Conservation (phyloP, 768 basidiomycete genomes). For the Mycena galopus region DNA sequence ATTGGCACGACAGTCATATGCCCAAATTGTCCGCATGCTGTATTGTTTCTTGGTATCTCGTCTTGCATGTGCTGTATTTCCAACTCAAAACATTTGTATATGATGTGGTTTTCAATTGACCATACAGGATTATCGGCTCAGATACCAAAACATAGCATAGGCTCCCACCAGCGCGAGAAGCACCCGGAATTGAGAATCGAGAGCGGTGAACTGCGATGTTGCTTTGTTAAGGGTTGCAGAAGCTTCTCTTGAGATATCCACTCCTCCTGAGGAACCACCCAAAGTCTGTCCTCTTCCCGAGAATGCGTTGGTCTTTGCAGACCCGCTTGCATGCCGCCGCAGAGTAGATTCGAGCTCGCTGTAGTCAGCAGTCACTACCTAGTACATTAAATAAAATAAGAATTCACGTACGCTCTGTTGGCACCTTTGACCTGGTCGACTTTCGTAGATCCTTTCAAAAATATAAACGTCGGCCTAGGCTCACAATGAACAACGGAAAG, state of each 20-base stretch:
- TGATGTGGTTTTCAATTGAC: not conserved
- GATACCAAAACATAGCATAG: constrained; percentile 73
- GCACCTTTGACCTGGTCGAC: constrained; percentile 84
- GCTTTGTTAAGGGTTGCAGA: constrained; percentile 54
- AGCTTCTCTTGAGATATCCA: constrained; percentile 51
- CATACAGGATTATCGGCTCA: constrained; percentile 44
- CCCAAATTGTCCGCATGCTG: not conserved
- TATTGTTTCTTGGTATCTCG: not conserved
- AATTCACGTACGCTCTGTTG: constrained; percentile 65
- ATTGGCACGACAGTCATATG: not conserved
- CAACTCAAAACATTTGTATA: not conserved
- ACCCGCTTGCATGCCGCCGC: constrained; percentile 60
- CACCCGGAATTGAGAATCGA: constrained; percentile 78
- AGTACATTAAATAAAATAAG: not conserved
- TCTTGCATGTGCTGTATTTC: constrained; percentile 13
- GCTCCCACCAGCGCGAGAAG: constrained; percentile 68
- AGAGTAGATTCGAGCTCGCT: constrained; percentile 76
- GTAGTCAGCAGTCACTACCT: not conserved
- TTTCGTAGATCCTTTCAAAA: constrained; percentile 75
- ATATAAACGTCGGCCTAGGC: constrained; percentile 86
- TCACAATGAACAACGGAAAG: not conserved
- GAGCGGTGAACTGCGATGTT: constrained; percentile 55
- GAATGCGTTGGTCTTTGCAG: constrained; percentile 63
- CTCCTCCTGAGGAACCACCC: constrained; percentile 60
- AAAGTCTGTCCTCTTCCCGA: constrained; percentile 82